Base-by-base conservation (phyloP, 306 rosid species). In the Psophocarpus tetragonolobus region DNA sequence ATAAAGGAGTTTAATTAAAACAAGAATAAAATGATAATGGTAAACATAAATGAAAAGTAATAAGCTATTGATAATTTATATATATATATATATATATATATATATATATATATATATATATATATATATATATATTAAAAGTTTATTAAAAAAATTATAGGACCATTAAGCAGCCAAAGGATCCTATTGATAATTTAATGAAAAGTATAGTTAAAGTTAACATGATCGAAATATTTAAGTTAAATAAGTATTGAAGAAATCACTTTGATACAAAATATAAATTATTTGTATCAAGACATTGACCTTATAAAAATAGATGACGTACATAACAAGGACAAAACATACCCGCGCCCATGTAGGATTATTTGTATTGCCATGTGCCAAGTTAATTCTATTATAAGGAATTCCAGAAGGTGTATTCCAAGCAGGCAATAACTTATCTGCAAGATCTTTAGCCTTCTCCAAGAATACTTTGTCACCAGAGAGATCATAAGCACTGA, bases 361-460 rank as follows among this genome's bases (percentile, higher is more conserved):
- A 47, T 89, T 89, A 79, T 76, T 68, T 73, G 87, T 66, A 75
- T 60, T 68, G 15, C 93, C 89, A 81, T 64, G 6, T 48, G 71
- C 90, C 84, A 89, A 85, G 83, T 89, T 89, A 74, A 89, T 79
- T 85, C 85, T 83, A 78, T 87, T 89, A 70, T 78, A 87, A 5
- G 93, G 93, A 77, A 89, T 85, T 79, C 91, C 93, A n/a, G 91
- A 68, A 69, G 91, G 89, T 83, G 93, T 83, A 85, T 89, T 27
- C 93, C 91, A 89, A 41, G 93, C 93, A 76, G 93, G 93, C 58
- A 87, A 85, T 47, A 89, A 66, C 81, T 58, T 89, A 79, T 89
- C 93, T 62, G 91, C 93, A 78, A 89, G 67, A 32, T 89, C 89
- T 76, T 65, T 89, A 65, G 88, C 89, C 79, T 87, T 87, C 71